phyloP scores from a whole-genome alignment of 306 rosid genomes.

The Corylus americana region DNA sequence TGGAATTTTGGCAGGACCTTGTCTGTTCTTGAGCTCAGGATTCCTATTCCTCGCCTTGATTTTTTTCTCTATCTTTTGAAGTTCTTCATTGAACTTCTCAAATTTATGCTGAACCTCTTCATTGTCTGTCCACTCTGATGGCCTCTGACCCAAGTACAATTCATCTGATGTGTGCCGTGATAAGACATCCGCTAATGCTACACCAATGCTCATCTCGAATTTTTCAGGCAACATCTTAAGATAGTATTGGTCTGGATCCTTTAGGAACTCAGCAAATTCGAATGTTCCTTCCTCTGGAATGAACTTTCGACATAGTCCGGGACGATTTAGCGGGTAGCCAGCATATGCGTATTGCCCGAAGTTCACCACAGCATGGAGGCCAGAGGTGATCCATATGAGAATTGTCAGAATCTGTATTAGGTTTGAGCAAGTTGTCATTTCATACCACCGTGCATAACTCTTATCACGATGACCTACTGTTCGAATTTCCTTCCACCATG shows the following conservation, averaged over 20 bases:
- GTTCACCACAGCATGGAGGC: constrained; percentile 63
- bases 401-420: constrained; percentile 62
- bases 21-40: constrained; percentile 61
- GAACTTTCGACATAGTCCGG: constrained; percentile 53
- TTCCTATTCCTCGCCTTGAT: constrained; percentile 52
- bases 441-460: constrained; percentile 50
- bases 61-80: constrained; percentile 46
- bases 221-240: constrained; percentile 58
- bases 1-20: constrained; percentile 47
- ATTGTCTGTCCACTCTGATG: constrained; percentile 54
- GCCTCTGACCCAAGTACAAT: constrained; percentile 49
- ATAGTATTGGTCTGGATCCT: constrained; percentile 61
- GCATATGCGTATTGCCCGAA: constrained; percentile 59
- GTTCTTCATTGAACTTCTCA: constrained; percentile 49
- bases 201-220: constrained; percentile 50
- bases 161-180: constrained; percentile 56
- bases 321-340: constrained; percentile 56
- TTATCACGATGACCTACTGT: constrained; percentile 64
- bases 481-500: constrained; percentile 75
- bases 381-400: constrained; percentile 75
- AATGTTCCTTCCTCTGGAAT: constrained; percentile 66
- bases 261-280: constrained; percentile 61
- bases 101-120: constrained; percentile 46
- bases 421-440: constrained; percentile 45
- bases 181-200: constrained; percentile 48